Evolutionary conservation across 1,284 basidiomycete genomes (phyloP), one percentile per base, ranked within the genome.

Genomic region (Phylloboletellus chloephorus): DNA sequence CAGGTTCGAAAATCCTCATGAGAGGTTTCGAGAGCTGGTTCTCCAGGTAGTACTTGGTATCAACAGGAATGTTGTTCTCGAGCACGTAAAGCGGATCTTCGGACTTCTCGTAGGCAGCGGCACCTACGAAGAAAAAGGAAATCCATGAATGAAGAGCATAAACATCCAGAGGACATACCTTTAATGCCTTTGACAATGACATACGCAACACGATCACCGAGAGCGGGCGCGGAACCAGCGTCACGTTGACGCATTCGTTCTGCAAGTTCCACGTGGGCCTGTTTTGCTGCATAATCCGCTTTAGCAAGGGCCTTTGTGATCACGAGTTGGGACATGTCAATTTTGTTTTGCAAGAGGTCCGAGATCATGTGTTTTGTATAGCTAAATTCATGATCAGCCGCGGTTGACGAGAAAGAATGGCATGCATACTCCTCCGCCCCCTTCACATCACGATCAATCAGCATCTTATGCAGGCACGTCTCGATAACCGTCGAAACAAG

Each of bases 281-380:
- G 93, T 63, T 95, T 98, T 8, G 76, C 88, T 43, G 79, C 74
- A 56, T 94, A 94, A 55, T 93, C 90, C 28, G 79, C 72, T 67
- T 97, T 98, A 0, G 94, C 73, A 12, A 97, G 70, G 0, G 94
- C 94, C 58, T 98, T 98, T 6, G 93, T 97, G 56, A 98, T 98
- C 55, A 98, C 93, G 13, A 98, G 74, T 58, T 97, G 93, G 7
- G 93, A 96, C 88, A 98, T 93, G 61, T 98, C 93, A 38, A 98
- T 73, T 65, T 87, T 93, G 67, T 97, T 97, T 60, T 95, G 94
- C 20, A 98, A 67, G 2, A 98, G 72, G 55, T 97, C 93, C 0
- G 92, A 79, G 48, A 97, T 97, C 25, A 81, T 83, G 50, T 87
- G 87, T 64, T 98, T 97, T 38, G 86, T 83, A 58, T 96, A 97